These are phyloP conservation scores for Rhodamnia argentea DNA, from an alignment of 345 rosid species.

Conservation along the genomic window DNA sequence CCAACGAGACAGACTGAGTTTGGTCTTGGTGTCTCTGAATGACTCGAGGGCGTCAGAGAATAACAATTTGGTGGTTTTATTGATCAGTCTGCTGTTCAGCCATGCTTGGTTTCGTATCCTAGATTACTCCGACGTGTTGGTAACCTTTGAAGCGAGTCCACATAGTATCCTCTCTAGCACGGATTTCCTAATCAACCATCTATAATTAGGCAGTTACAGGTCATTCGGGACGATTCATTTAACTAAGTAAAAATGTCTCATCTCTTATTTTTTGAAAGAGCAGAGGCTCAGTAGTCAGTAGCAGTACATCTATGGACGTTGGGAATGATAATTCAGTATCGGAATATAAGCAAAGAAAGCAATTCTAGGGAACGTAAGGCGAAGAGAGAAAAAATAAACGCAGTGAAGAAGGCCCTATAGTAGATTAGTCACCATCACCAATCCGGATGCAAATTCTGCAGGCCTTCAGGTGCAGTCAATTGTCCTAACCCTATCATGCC, in stretches of 20 bases:
- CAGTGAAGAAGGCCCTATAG: background rate
- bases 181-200: background rate
- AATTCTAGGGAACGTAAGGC: background rate
- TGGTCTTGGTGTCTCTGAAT: background rate
- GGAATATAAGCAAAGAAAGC: background rate
- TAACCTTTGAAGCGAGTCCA: background rate
- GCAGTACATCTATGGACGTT: background rate
- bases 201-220: background rate
- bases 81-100: background rate
- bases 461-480: slow-evolving; percentile 8
- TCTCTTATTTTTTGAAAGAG: background rate
- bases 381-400: background rate
- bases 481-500: slow-evolving; percentile 9
- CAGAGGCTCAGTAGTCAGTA: background rate
- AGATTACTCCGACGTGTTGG: background rate
- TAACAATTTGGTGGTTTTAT: background rate
- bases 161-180: background rate
- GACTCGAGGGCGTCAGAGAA: background rate
- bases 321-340: background rate
- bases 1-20: background rate
- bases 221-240: background rate
- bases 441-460: slow-evolving; percentile 20
- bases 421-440: slow-evolving; percentile 9
- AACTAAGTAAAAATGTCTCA: background rate
- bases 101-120: background rate